Evolutionary conservation across 2,329 filamentous ascomycete species (phyloP), one percentile per base, ranked within the genome.

Genomic region (Trichoderma endophyticum): DNA sequence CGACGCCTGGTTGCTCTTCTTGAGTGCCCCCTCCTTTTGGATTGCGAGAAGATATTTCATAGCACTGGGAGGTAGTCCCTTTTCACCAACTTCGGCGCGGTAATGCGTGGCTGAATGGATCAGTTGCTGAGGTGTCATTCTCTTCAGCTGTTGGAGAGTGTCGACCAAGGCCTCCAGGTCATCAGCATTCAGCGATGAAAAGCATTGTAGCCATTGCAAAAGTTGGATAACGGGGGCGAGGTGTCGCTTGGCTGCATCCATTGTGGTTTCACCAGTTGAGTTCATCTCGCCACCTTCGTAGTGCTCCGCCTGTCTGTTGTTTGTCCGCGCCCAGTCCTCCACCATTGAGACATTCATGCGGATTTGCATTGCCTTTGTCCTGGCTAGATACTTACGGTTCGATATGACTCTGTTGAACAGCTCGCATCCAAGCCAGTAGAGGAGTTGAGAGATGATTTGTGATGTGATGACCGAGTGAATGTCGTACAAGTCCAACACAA

Each of bases 291-390:
- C 95, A 76, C 94, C 92, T 81, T 99, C 95, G 80, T 94, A 98
- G 81, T 98, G 95, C 79, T 98, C 96, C 1, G 96, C 94, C 76
- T 97, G 92, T 32, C 96, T 90, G 80, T 97, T 98, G 82, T 99
- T 99, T 18, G 89, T 88, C 34, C 95, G 89, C 1, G 96, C 95
- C 96, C 96, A 99, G 79, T 99, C 96, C 81, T 99, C 96, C 24
- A 99, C 85, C 8, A 91, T 92, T 0, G 96, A 98, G 7, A 99
- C 90, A 80, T 99, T 99, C 95, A 99, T 98, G 75, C 96, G 93
- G 77, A 99, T 98, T 81, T 99, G 96, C 96, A 99, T 99, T 4
- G 96, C 96, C 82, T 99, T 99, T 21, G 96, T 99, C 68, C 96
- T 89, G 6, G 96, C 95, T 11, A 99, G 86, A 78, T 98, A 99